Percentiles rank a stretch among this genome's conserved stretches.
These are phyloP conservation scores for Cokeromyces recurvatus DNA, from an alignment of 371 early-diverging fungal species.

Conservation along the genomic window DNA sequence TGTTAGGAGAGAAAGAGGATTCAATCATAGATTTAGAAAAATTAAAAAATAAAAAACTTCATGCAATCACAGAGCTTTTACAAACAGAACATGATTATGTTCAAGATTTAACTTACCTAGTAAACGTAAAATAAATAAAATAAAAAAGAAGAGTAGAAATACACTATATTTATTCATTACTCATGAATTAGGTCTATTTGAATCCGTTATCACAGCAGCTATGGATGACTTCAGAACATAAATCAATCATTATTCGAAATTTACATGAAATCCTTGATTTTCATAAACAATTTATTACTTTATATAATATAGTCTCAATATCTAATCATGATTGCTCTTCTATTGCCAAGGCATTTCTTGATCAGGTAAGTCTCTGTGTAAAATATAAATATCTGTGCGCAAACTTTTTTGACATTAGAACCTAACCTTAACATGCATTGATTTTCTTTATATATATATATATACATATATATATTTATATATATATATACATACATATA, in stretches of 20 bases:
- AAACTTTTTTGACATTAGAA: too few relatives aligned
- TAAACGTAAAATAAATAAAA: slow-evolving; percentile 24
- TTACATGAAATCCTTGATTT: slow-evolving; percentile 28
- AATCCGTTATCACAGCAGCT: slow-evolving; percentile 19
- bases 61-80: slow-evolving; percentile 39
- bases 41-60: slow-evolving; percentile 17
- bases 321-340: slow-evolving; percentile 3
- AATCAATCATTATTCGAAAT: slow-evolving; percentile 31
- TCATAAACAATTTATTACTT: slow-evolving; percentile 24
- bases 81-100: slow-evolving; percentile 48
- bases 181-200: slow-evolving; percentile 27
- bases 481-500: too few relatives aligned
- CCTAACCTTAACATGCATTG: too few relatives aligned
- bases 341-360: slow-evolving; percentile 33
- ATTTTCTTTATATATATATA: too few relatives aligned
- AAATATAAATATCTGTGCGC: too few relatives aligned
- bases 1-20: too few relatives aligned
- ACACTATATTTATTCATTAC: background rate
- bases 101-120: slow-evolving; percentile 28
- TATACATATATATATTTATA: too few relatives aligned
- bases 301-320: background rate
- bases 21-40: background rate
- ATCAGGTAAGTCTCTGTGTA: slow-evolving; percentile 26
- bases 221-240: slow-evolving; percentile 36
- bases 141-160: background rate